Percentiles rank a stretch among this genome's conserved stretches.
Evolutionary conservation across 192 early-diverging fungal species (phyloP).

Genomic region (Paraglomus brasilianum): DNA sequence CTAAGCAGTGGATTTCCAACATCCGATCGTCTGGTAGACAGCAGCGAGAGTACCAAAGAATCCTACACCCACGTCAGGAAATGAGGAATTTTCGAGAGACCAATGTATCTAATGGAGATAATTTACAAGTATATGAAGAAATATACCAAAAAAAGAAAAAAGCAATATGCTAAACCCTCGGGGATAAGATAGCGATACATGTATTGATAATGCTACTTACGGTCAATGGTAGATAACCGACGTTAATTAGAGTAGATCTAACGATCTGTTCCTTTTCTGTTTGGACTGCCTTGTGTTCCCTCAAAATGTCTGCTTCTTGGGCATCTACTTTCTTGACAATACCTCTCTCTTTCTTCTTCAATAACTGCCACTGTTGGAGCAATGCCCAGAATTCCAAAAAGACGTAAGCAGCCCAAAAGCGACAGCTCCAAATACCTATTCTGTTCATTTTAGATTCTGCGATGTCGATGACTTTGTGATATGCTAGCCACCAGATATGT

Average conservation of each 20-base stretch:
- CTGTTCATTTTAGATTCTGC: constrained; percentile 68
- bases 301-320: constrained; percentile 39
- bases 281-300: constrained; percentile 62
- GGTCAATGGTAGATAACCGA: constrained; percentile 90
- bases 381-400: constrained; percentile 85
- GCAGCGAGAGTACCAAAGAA: constrained; percentile 94
- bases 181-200: neutral
- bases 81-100: constrained; percentile 79
- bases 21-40: constrained; percentile 73
- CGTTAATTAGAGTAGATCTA: constrained; percentile 81
- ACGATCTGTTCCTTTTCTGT: constrained; percentile 59
- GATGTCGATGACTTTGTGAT: constrained; percentile 79
- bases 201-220: constrained; percentile 21
- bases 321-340: constrained; percentile 64
- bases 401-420: constrained; percentile 96
- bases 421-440: constrained; percentile 90
- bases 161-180: neutral
- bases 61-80: constrained; percentile 92
- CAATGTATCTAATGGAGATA: constrained; percentile 67
- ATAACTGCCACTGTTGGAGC: constrained; percentile 61
- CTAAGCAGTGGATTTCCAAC: constrained; percentile 68
- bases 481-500: constrained; percentile 92
- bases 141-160: neutral
- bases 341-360: constrained; percentile 47
- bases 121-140: constrained; percentile 36